Percentiles rank a stretch among this genome's conserved stretches.
Evolutionary conservation across 192 early-diverging fungal genomes (phyloP).

Genomic region (Haplosporangium gracile): DNA sequence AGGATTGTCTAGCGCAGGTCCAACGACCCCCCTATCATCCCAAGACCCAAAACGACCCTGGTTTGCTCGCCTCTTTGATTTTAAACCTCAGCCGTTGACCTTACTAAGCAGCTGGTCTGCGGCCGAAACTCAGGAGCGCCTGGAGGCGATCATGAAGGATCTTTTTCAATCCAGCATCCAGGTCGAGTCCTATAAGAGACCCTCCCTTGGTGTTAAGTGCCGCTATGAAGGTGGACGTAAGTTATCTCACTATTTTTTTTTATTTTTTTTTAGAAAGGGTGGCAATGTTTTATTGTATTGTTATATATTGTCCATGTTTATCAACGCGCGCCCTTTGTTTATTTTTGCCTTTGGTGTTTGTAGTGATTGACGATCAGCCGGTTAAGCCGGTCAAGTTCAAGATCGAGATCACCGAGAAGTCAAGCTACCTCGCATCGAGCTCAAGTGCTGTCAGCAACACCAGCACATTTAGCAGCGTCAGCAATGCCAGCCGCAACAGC

Average conservation of each 20-base stretch:
- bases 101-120: slow-evolving; percentile 46
- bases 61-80: slow-evolving; percentile 52
- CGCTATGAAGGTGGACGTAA: slow-evolving; percentile 47
- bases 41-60: slow-evolving; percentile 41
- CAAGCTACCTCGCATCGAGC: slow-evolving; percentile 15
- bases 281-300: background rate
- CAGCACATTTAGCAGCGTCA: slow-evolving; percentile 20
- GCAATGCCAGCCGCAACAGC: slow-evolving; percentile 7
- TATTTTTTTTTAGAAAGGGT: background rate
- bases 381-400: slow-evolving; percentile 54
- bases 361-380: slow-evolving; percentile 30
- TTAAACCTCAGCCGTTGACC: slow-evolving; percentile 49
- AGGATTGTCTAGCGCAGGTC: background rate
- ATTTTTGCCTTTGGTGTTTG: background rate
- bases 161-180: slow-evolving; percentile 34
- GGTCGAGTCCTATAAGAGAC: slow-evolving; percentile 26
- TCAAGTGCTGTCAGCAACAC: slow-evolving; percentile 14
- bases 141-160: slow-evolving; percentile 33
- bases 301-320: background rate
- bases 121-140: slow-evolving; percentile 40
- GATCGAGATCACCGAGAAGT: slow-evolving; percentile 40
- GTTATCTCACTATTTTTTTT: background rate
- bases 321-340: no score
- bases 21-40: slow-evolving; percentile 14
- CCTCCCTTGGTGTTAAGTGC: slow-evolving; percentile 36